A percentile compares a stretch with the other conserved stretches of the same genome.
Conservation (phyloP, 768 basidiomycete species). For the Termitomyces sp. region DNA sequence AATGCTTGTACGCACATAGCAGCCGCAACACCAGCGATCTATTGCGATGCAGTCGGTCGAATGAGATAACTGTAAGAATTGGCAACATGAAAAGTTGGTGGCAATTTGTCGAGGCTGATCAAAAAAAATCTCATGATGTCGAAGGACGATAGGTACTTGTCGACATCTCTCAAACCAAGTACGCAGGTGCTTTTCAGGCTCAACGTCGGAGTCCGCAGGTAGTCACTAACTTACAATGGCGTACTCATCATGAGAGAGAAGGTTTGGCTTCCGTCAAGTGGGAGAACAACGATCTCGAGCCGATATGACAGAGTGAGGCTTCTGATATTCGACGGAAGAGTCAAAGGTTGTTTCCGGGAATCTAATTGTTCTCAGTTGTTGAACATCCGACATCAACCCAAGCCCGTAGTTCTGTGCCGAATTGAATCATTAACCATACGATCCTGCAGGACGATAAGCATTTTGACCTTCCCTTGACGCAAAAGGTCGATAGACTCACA, state of each 20-base stretch:
- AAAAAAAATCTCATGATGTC: no score
- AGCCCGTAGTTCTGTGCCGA: conserved; percentile 51
- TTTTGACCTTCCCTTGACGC: not conserved
- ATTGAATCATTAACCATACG: conserved; percentile 45
- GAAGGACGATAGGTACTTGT: no score
- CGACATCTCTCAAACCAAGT: no score
- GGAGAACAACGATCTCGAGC: not conserved
- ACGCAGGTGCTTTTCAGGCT: not conserved
- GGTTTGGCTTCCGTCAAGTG: not conserved
- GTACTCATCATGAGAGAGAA: not conserved
- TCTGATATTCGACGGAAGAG: no score
- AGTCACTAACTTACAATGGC: not conserved
- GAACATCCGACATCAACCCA: conserved; percentile 55
- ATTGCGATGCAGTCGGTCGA: no score
- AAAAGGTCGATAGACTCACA: conserved; percentile 30
- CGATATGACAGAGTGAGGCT: not conserved
- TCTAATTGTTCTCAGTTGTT: conserved; percentile 29
- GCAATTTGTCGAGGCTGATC: no score
- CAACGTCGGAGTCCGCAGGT: not conserved
- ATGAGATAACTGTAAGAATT: no score
- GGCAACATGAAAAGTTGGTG: no score
- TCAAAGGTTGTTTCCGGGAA: not conserved
- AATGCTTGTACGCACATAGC: no score
- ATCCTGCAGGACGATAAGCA: conserved; percentile 28
- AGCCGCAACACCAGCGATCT: no score